A percentile compares a stretch with the other conserved stretches of the same genome.
Conservation (phyloP, 176 grass and related monocot species). For the Carex cristatella region DNA sequence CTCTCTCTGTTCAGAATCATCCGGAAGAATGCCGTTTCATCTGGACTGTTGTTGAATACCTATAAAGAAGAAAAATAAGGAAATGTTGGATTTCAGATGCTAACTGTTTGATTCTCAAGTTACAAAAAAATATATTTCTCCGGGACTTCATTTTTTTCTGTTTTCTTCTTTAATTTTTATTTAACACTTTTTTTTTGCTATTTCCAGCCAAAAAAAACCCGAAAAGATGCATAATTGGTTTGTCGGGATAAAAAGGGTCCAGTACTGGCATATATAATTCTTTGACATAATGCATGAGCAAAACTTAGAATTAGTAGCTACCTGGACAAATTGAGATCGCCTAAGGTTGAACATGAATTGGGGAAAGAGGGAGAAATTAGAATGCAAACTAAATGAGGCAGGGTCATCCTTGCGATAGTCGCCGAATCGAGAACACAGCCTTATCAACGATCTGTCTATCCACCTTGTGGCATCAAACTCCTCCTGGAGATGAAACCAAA, state of each 20-base stretch:
- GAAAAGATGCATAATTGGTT: not conserved
- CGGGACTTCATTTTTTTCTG: not conserved
- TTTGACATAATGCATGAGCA: not conserved
- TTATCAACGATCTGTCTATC: slow-evolving; percentile 93
- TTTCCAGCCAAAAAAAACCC: not conserved
- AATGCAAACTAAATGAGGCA: slow-evolving; percentile 78
- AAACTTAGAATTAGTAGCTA: slow-evolving; percentile 26
- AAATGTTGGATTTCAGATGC: not conserved
- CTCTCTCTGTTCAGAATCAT: slow-evolving; percentile 96
- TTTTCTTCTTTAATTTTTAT: not conserved
- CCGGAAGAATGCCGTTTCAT: slow-evolving; percentile 95
- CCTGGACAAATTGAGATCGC: slow-evolving; percentile 96
- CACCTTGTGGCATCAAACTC: slow-evolving; percentile 94
- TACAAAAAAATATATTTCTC: not conserved
- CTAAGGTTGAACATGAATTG: slow-evolving; percentile 99
- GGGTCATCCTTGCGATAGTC: slow-evolving; percentile 95
- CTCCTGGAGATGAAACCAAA: slow-evolving; percentile 41
- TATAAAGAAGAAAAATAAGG: slow-evolving; percentile 31
- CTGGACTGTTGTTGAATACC: slow-evolving; percentile 99
- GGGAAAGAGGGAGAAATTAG: slow-evolving; percentile 93
- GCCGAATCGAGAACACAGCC: slow-evolving; percentile 87
- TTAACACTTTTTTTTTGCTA: not conserved
- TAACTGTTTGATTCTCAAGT: slow-evolving; percentile 1
- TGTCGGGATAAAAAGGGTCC: not conserved
- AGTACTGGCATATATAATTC: not conserved